These are phyloP conservation scores for Flaveria floridana DNA, from an alignment of 140 eudicot species.

Conservation along the genomic window DNA sequence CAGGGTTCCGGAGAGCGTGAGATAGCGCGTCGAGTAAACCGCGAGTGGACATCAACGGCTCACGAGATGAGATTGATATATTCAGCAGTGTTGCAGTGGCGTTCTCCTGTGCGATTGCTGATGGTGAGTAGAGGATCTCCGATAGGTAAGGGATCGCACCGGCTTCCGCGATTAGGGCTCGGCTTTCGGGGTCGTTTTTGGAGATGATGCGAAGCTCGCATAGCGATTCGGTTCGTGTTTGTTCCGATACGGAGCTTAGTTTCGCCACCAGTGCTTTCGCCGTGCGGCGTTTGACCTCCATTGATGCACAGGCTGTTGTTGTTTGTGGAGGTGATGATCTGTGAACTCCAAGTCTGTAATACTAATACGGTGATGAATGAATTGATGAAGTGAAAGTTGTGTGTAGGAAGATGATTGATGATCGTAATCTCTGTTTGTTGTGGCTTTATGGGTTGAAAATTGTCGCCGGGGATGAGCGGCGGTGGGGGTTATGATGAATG, in stretches of 20 bases:
- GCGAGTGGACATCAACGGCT: conserved; percentile 64
- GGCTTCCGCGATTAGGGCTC: conserved; percentile 58
- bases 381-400: background rate
- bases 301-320: background rate
- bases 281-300: conserved; percentile 64
- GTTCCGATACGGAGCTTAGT: conserved; percentile 77
- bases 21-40: conserved; percentile 86
- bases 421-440: background rate
- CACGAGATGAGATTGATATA: conserved; percentile 64
- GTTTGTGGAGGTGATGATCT: background rate
- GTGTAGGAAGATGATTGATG: background rate
- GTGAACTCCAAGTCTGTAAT: background rate
- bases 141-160: conserved; percentile 73
- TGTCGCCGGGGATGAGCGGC: conserved; percentile 18
- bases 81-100: conserved; percentile 77
- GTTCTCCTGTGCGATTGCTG: conserved; percentile 58
- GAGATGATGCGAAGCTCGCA: conserved; percentile 87
- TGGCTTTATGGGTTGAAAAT: background rate
- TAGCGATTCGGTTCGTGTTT: conserved; percentile 69
- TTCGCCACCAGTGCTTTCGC: conserved; percentile 53
- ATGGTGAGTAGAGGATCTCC: conserved; percentile 67
- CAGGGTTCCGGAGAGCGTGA: conserved; percentile 66
- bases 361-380: background rate
- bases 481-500: conserved; percentile 8
- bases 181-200: conserved; percentile 67